Percentiles rank a stretch among this genome's conserved stretches.
phyloP scores from a whole-genome alignment of 169 alveolate genomes.

The Theileria orientalis region DNA sequence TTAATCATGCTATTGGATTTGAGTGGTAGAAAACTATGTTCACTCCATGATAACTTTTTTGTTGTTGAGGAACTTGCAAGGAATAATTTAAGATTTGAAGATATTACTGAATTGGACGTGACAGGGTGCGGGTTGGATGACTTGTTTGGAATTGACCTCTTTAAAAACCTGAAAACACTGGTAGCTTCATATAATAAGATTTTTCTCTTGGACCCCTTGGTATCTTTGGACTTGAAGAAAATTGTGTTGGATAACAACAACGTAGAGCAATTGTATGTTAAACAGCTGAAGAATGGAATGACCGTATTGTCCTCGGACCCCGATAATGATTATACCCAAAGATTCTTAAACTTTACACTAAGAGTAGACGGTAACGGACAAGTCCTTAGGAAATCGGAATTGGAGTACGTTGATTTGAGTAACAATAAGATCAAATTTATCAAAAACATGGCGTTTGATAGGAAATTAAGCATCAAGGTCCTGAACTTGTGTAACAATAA shows the following conservation, averaged over 20 bases:
- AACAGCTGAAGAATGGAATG: conserved; percentile 1
- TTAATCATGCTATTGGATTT: conserved; percentile 50
- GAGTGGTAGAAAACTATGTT: conserved; percentile 20
- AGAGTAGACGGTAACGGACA: background rate
- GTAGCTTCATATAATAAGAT: conserved; percentile 46
- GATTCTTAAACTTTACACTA: background rate
- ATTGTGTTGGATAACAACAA: conserved; percentile 32
- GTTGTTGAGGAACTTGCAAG: conserved; percentile 20
- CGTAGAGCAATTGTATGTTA: conserved; percentile 16
- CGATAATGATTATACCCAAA: background rate
- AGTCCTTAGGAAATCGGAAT: background rate
- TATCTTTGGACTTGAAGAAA: conserved; percentile 23
- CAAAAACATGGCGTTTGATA: background rate
- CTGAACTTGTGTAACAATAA: conserved; percentile 10
- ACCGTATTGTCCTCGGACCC: conserved; percentile 11
- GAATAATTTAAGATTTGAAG: conserved; percentile 23
- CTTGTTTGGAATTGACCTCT: conserved; percentile 43
- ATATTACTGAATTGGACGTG: conserved; percentile 45
- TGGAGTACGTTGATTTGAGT: conserved; percentile 11
- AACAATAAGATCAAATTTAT: conserved; percentile 5
- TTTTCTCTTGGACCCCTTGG: conserved; percentile 27
- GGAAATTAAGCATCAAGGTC: background rate
- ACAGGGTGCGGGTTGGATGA: conserved; percentile 27
- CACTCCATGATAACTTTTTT: conserved; percentile 18
- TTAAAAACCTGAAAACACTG: conserved; percentile 37